Conservation (phyloP, 2,329 filamentous ascomycete species). For the Aspergillus felis region DNA sequence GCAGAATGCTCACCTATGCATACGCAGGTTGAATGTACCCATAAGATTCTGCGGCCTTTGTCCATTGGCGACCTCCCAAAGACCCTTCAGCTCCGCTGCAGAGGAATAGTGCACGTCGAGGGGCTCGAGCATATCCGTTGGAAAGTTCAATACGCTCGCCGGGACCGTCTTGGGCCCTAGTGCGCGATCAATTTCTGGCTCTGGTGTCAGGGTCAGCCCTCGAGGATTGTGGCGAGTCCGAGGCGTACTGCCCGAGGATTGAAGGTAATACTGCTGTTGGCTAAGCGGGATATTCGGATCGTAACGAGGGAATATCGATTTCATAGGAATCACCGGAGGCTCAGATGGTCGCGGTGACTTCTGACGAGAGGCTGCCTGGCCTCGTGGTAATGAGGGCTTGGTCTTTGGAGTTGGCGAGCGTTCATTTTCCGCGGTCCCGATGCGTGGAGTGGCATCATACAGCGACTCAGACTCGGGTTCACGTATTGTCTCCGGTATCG, state of each 20-base stretch:
- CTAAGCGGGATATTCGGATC: constrained; percentile 35
- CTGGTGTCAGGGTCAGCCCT: constrained; percentile 28
- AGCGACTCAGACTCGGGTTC: constrained; percentile 13
- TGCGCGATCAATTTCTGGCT: constrained; percentile 32
- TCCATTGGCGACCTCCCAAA: constrained; percentile 47
- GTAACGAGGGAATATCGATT: constrained; percentile 45
- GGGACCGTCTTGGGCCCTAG: constrained; percentile 41
- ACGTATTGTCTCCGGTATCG: constrained; percentile 8
- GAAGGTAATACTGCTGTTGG: constrained; percentile 36
- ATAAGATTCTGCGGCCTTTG: constrained; percentile 31
- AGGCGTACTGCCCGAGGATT: constrained; percentile 13
- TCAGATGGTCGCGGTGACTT: constrained; percentile 17
- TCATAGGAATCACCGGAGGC: constrained; percentile 37
- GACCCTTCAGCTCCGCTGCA: constrained; percentile 33
- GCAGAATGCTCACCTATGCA: constrained; percentile 35
- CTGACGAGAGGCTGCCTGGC: constrained; percentile 10
- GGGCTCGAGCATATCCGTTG: constrained; percentile 32
- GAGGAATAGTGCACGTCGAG: constrained; percentile 36
- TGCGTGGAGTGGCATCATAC: constrained; percentile 11
- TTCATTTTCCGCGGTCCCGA: constrained; percentile 4
- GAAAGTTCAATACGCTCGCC: constrained; percentile 41
- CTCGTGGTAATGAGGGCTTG: constrained; percentile 10
- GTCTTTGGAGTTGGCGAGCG: background rate
- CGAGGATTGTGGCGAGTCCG: constrained; percentile 20
- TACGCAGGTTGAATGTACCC: constrained; percentile 37